Evolutionary conservation across 345 rosid genomes (phyloP).

Genomic region (Salix exigua): DNA sequence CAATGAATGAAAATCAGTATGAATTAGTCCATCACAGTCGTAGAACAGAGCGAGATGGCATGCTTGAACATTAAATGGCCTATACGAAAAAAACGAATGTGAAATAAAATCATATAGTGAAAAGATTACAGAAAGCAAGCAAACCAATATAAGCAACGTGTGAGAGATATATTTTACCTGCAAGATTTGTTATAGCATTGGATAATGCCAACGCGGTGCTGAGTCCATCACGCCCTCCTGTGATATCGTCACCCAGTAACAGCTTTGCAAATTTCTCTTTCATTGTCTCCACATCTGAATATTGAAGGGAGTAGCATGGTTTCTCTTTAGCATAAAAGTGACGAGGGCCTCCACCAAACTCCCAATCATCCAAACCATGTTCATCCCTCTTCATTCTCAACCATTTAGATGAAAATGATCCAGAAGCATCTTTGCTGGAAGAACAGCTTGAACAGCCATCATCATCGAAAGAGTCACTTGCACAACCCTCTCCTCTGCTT

Average conservation of each 20-base stretch:
- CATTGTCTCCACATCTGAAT: conserved; percentile 70
- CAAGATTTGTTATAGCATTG: conserved; percentile 78
- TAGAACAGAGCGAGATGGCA: background rate
- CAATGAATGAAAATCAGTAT: background rate
- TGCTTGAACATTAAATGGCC: background rate
- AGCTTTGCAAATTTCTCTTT: conserved; percentile 81
- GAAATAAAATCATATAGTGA: background rate
- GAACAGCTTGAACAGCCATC: conserved; percentile 75
- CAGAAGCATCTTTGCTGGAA: conserved; percentile 86
- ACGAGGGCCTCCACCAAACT: conserved; percentile 49
- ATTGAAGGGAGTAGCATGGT: conserved; percentile 36
- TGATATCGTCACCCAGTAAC: conserved; percentile 77
- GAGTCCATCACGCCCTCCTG: conserved; percentile 73
- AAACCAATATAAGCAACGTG: background rate
- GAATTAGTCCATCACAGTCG: background rate
- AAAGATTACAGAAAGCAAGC: background rate
- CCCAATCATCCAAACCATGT: conserved; percentile 53
- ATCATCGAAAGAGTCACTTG: conserved; percentile 72
- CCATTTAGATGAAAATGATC: conserved; percentile 89
- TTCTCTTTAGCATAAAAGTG: conserved; percentile 54
- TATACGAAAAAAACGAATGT: background rate
- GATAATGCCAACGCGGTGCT: conserved; percentile 76
- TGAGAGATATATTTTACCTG: conserved; percentile 42
- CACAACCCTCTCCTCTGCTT: conserved; percentile 74
- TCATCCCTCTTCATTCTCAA: conserved; percentile 49